Base-by-base conservation (phyloP, 176 grass and related monocot species). In the Cenchrus americanus region DNA sequence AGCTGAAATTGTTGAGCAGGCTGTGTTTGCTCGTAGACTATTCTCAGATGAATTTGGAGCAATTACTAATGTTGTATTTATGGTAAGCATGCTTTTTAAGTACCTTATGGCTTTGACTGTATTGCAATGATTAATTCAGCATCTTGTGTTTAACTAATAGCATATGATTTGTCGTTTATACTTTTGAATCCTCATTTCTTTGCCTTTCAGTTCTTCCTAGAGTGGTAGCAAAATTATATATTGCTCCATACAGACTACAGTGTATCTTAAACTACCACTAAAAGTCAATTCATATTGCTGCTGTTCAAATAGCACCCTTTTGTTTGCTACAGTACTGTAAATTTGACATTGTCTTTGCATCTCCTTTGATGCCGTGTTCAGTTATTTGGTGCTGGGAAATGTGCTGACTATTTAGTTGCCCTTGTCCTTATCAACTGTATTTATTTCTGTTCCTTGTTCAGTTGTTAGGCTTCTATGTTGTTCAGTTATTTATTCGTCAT, bases 1-100 rank as follows among this genome's bases (percentile, higher is more conserved):
- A 51, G 96, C 96, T 92, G 93, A 98, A 76, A 98, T 98, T 80
- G 93, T 98, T 78, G 96, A 98, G 80, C 96, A 98, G 69, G 93
- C 89, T 75, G 93, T 98, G n/a, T 93, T 96, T 95, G 91, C 96
- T 87, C 85, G 93, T 52, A 86, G 86, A 86, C 58, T 98, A 63
- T 96, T 98, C 85, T 90, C 96, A 26, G 83, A 88, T 84, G 93
- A 98, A 87, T 92, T 98, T 89, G 96, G 93, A 83, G 80, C 96
- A 50, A 90, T 98, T 58, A 86, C 86, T 83, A 98, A 98, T 90
- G 93, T 94, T 68, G 93, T 95, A 83, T 98, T 98, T 84, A 98
- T 98, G 96, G 96, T 95, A 95, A 94, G 83, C 68, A 73, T 79
- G 47, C 19, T 80, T 18, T 69, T 86, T 26, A 49, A 69, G 13